Base-by-base conservation (phyloP, 2,329 filamentous ascomycete species). In the Fusarium sp. region DNA sequence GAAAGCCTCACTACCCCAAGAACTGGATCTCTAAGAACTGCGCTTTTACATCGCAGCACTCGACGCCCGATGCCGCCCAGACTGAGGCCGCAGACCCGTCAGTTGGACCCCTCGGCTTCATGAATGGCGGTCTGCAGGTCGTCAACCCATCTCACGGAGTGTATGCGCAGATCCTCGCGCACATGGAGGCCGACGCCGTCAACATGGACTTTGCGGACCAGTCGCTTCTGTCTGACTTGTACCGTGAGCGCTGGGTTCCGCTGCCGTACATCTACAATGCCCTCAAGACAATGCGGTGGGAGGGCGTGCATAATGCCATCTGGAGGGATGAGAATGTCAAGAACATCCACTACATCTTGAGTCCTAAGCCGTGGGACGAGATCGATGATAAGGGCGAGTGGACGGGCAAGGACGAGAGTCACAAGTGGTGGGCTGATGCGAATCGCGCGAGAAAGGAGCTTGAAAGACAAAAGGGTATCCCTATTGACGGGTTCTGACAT, bases 1-100 rank as follows among this genome's bases (percentile, higher is more conserved):
- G 86, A 68, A 92, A 91, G 75, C 72, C 85, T 28, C 91, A 96
- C 77, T 96, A 96, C 76, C 92, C 92, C 1, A 76, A 79, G 44
- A 78, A 91, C 74, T 96, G 91, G 85, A 69, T 82, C 15, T 80
- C 81, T 4, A 71, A 74, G 44, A 82, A 86, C 76, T 88, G 86
- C 75, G 85, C 83, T 58, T 88, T 85, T 73, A 86, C 85, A 3
- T 73, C 74, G 19, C 84, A 86, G 70, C 83, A 86, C 70, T 56
- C 49, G 40, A 74, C 76, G 12, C 80, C 84, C 0, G 79, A 77
- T 1, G 29, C 61, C 7, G 84, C 84, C 2, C 83, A 85, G 73
- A 76, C 70, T 6, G 67, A 70, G 4, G 82, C 76, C 32, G 74
- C 79, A 5, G 76, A 81, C 61, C 80, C 82, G n/a, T 58, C 71